These are phyloP conservation scores for Filosporella fistucella DNA, from an alignment of 495 filamentous ascomycete species.

Conservation along the genomic window DNA sequence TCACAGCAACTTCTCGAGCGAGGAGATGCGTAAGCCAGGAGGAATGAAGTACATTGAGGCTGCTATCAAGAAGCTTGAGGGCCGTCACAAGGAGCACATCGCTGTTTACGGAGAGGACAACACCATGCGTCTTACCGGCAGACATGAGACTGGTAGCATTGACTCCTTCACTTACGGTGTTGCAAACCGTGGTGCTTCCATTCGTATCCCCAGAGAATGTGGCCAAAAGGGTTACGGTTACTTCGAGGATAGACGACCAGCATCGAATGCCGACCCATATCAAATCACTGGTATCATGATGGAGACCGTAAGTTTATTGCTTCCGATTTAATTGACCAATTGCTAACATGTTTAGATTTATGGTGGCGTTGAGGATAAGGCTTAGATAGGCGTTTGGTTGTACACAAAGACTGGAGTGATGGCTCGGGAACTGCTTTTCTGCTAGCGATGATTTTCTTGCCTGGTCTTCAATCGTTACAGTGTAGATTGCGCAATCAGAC, in stretches of 20 bases:
- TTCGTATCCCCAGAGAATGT: constrained; percentile 87
- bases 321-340: background rate
- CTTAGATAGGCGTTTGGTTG: constrained; percentile 6
- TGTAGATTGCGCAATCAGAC: constrained; percentile 14
- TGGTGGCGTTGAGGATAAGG: constrained; percentile 16
- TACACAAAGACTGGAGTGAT: constrained; percentile 20
- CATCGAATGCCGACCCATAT: constrained; percentile 94
- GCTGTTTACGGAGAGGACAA: constrained; percentile 97
- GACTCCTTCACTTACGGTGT: constrained; percentile 95
- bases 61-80: constrained; percentile 82
- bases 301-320: constrained; percentile 48
- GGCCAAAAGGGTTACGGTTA: constrained; percentile 96
- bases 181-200: constrained; percentile 89
- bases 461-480: constrained; percentile 2
- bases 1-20: constrained; percentile 58
- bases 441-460: constrained; percentile 19
- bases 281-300: constrained; percentile 93
- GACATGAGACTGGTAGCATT: constrained; percentile 91
- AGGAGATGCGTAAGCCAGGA: constrained; percentile 81
- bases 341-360: constrained; percentile 17
- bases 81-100: constrained; percentile 92
- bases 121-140: constrained; percentile 81
- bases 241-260: constrained; percentile 95
- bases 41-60: constrained; percentile 92
- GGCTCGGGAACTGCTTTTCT: constrained; percentile 16